Evolutionary conservation across 2,329 filamentous ascomycete genomes (phyloP).

Genomic region (Colletotrichum sp.): DNA sequence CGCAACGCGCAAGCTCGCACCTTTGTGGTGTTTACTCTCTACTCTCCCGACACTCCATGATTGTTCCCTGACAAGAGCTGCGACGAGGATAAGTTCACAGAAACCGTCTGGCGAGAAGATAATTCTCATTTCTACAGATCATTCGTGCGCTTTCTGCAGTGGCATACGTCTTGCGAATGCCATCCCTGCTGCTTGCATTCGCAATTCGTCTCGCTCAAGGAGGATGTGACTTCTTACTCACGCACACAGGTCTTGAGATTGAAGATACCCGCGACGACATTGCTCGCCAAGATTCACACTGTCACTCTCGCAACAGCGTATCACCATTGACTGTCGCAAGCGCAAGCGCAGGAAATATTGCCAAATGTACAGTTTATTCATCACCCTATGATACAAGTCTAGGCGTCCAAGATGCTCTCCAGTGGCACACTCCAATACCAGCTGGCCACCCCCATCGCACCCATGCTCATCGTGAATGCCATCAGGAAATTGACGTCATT

Average conservation of each 20-base stretch:
- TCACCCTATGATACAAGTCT: background rate
- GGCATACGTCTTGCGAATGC: background rate
- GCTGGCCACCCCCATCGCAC: conserved; percentile 71
- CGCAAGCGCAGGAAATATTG: background rate
- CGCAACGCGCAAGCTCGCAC: background rate
- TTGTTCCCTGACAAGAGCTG: background rate
- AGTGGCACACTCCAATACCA: conserved; percentile 66
- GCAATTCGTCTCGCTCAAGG: background rate
- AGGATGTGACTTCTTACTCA: background rate
- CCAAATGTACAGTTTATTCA: background rate
- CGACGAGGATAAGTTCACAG: background rate
- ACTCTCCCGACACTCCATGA: background rate
- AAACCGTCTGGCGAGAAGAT: background rate
- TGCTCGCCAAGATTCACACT: background rate
- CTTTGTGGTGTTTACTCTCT: background rate
- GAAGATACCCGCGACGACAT: background rate
- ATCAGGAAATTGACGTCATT: conserved; percentile 95
- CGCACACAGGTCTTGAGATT: background rate
- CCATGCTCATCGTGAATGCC: conserved; percentile 81
- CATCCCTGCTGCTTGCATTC: background rate
- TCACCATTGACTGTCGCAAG: background rate
- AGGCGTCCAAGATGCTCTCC: conserved; percentile 37
- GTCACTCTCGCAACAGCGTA: background rate
- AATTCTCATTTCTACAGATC: background rate
- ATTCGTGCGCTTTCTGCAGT: background rate